Base-by-base conservation (phyloP, 805 yeast species). In the Wickerhamiella spandovensis region DNA sequence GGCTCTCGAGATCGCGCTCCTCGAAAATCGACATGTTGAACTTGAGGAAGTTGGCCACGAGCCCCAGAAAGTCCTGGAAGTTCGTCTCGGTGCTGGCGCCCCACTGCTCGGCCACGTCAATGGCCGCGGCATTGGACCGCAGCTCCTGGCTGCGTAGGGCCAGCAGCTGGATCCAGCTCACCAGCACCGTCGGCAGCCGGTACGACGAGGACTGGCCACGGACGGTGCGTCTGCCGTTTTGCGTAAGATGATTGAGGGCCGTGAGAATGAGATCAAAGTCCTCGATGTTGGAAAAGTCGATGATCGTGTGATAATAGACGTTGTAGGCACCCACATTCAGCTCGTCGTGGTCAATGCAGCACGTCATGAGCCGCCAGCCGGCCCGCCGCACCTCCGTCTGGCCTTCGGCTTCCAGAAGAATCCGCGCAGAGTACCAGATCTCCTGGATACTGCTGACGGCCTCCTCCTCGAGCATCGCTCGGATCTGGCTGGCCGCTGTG, bases 361-460 rank as follows among this genome's bases (percentile, higher is more conserved):
- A 69, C 6, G 65, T 59, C 58, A 84, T 62, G 22, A 87, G 66
- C 17, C 69, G 63, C 32, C 84, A 63, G 0, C 81, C 79, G 1
- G 75, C 73, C 30, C 73, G 64, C 24, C 81, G 65, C 3, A 70
- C 63, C 17, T 65, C 68, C 1, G 62, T 50, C n/a, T 61, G 63
- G 30, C 58, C 61, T 2, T 62, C 61, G 0, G 66, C 61, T 6
- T 67, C 67, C 47, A 84, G 70, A 61, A 81, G 64, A 47, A 73
- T 76, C 52, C 75, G 68, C 0, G 82, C 81, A 48, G 79, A 66
- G 61, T 81, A 78, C 95, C 95, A 86, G 1, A 85, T 71, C 54
- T 83, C 88, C 0, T 85, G 79, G 3, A 84, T 71, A 2, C 82
- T 74, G 0, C 81, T 71, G 2, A 79, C 72, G 2, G 80, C 68